Evolutionary conservation across 192 early-diverging fungal genomes (phyloP).

Genomic region (Backusella parvicylindrica): DNA sequence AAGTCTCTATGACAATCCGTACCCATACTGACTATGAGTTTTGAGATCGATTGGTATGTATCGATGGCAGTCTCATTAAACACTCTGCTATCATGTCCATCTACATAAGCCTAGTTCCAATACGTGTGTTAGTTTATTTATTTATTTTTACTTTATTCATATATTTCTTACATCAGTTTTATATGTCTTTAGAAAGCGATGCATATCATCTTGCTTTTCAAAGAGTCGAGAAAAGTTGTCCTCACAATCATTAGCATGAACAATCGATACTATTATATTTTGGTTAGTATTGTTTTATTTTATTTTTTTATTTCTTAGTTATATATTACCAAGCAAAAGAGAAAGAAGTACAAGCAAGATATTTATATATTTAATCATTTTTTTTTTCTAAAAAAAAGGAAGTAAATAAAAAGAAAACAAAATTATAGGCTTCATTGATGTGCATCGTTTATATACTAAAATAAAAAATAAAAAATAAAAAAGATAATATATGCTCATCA

Average conservation of each 20-base stretch:
- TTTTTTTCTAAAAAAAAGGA: background rate
- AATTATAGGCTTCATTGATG: background rate
- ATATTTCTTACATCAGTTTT: background rate
- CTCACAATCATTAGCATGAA: background rate
- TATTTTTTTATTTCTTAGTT: background rate
- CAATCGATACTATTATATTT: background rate
- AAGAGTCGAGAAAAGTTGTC: background rate
- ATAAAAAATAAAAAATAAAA: background rate
- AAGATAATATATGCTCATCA: background rate
- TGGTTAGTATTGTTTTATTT: background rate
- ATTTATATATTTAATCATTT: background rate
- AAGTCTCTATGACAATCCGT: background rate
- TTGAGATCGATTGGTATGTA: background rate
- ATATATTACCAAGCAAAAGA: background rate
- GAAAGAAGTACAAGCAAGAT: background rate
- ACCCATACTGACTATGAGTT: background rate
- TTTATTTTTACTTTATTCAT: background rate
- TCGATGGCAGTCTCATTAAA: background rate
- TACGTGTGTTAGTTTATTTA: background rate
- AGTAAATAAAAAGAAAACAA: background rate
- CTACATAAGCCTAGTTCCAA: background rate
- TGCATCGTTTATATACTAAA: background rate
- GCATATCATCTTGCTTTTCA: conserved; percentile 1
- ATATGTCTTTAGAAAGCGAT: background rate
- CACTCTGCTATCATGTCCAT: background rate